phyloP scores from a whole-genome alignment of 306 rosid genomes.

The Malus domestica region DNA sequence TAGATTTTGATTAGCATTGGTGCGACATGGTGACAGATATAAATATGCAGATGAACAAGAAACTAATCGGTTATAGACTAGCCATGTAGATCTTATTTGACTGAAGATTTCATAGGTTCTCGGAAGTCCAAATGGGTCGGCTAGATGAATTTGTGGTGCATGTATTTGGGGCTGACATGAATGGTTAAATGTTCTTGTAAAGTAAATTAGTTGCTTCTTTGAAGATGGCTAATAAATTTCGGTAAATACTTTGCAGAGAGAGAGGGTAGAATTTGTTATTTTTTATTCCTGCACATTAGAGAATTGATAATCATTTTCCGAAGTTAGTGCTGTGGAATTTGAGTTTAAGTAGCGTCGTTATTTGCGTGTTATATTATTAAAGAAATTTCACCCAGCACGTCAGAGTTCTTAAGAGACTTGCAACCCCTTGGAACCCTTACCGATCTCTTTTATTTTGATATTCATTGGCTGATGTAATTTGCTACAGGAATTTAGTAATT shows the following conservation, averaged over 20 bases:
- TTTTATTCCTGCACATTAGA: neutral
- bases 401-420: neutral
- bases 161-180: conserved; percentile 45
- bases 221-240: conserved; percentile 26
- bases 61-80: neutral
- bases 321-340: neutral
- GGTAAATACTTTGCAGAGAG: neutral
- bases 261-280: neutral
- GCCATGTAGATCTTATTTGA: neutral
- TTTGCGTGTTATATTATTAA: neutral
- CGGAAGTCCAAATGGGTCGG: conserved; percentile 59
- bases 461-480: neutral
- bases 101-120: conserved; percentile 15
- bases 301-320: neutral
- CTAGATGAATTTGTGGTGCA: conserved; percentile 67
- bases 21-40: neutral
- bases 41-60: neutral
- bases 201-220: conserved; percentile 38
- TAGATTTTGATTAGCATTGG: neutral
- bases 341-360: neutral
- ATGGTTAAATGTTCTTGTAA: conserved; percentile 32
- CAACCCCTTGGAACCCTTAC: neutral
- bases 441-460: neutral
- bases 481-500: neutral
- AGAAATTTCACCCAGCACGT: neutral